These are phyloP conservation scores for Xylariaceae sp. DNA, from an alignment of 2,329 filamentous ascomycete species.

Conservation along the genomic window DNA sequence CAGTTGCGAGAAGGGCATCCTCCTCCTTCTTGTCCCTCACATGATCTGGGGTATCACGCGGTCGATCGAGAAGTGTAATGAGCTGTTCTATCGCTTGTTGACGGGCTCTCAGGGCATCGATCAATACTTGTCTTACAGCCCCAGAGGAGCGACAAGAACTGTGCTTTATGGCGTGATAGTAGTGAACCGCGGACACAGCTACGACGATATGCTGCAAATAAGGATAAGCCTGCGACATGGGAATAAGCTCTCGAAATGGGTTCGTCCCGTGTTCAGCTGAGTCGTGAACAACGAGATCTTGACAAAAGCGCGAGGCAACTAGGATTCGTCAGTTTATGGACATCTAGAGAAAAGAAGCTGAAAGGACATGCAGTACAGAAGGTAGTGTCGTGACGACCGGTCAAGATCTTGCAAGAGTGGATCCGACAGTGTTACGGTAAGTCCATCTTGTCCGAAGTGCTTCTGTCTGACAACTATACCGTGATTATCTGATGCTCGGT, in stretches of 20 bases:
- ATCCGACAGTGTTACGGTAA: conserved; percentile 42
- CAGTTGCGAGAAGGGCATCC: conserved; percentile 46
- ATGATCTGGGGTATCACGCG: conserved; percentile 1
- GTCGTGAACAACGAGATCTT: conserved; percentile 52
- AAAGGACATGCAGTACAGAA: conserved; percentile 48
- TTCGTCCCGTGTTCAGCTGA: conserved; percentile 39
- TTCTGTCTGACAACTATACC: not conserved
- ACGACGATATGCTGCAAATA: conserved; percentile 48
- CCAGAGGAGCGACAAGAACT: conserved; percentile 12
- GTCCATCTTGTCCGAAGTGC: conserved; percentile 3
- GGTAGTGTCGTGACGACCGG: conserved; percentile 43
- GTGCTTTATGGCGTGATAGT: conserved; percentile 43
- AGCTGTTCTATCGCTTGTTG: conserved; percentile 46
- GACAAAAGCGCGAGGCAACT: conserved; percentile 42
- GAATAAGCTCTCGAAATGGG: conserved; percentile 48
- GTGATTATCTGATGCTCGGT: not conserved
- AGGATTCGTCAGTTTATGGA: not conserved
- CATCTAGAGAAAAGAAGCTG: not conserved
- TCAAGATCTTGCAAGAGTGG: conserved; percentile 55
- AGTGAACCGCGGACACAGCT: conserved; percentile 49
- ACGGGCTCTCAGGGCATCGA: conserved; percentile 47
- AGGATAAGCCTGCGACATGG: conserved; percentile 44
- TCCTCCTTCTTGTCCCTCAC: conserved; percentile 38
- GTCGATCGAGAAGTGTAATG: conserved; percentile 36
- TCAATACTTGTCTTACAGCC: conserved; percentile 36